Conservation (phyloP, 306 rosid species). For the Geum urbanum region DNA sequence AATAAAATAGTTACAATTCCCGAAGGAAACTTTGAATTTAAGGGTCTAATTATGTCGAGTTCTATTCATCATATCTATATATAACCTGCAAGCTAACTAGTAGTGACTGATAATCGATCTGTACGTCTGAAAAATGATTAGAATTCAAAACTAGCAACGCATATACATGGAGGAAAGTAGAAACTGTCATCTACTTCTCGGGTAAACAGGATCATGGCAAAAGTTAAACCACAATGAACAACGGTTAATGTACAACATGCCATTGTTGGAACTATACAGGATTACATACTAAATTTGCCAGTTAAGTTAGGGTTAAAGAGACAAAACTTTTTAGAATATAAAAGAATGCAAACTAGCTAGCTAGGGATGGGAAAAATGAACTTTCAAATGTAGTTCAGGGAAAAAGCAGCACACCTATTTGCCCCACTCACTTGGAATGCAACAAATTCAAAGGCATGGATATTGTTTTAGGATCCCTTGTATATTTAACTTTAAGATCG, state of each 20-base stretch:
- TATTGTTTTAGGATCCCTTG: no score
- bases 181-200: slow-evolving; percentile 18
- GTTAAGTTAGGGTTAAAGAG: not conserved
- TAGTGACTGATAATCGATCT: not conserved
- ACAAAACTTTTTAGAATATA: slow-evolving; percentile 8
- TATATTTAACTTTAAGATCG: no score
- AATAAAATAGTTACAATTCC: no score
- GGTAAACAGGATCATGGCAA: slow-evolving; percentile 29
- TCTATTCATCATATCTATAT: no score
- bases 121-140: not conserved
- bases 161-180: slow-evolving; percentile 21
- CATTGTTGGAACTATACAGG: slow-evolving; percentile 28
- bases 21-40: no score
- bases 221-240: slow-evolving; percentile 37
- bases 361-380: slow-evolving; percentile 13
- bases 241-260: slow-evolving; percentile 20
- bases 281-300: not conserved
- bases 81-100: not conserved
- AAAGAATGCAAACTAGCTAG: slow-evolving; percentile 14
- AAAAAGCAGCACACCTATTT: slow-evolving; percentile 21
- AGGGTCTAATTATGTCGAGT: no score
- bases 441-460: no score
- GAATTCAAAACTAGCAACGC: slow-evolving; percentile 13
- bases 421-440: slow-evolving; percentile 25
- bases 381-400: not conserved